Percentiles rank a stretch among this genome's conserved stretches.
phyloP scores from a whole-genome alignment of 192 early-diverging fungal species.

The Spizellomyces sp. region DNA sequence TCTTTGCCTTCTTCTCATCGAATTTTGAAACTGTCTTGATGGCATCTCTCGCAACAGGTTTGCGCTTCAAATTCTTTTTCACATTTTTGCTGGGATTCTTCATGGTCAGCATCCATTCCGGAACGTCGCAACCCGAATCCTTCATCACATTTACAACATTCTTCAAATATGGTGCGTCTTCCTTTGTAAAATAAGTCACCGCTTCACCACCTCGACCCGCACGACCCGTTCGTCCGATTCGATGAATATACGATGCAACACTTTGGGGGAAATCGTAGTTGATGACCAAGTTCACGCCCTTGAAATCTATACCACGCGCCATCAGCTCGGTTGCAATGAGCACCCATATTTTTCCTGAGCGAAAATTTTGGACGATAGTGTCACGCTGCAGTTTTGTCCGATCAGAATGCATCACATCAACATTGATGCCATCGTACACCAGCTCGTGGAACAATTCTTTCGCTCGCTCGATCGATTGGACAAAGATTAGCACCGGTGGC shows the following conservation, averaged over 20 bases:
- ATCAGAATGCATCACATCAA: constrained; percentile 97
- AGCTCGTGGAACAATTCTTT: constrained; percentile 96
- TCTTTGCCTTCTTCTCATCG: constrained; percentile 68
- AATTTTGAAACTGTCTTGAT: constrained; percentile 81
- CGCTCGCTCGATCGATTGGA: constrained; percentile 96
- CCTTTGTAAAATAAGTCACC: constrained; percentile 93
- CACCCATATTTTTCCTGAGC: constrained; percentile 89
- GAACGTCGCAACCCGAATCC: constrained; percentile 91
- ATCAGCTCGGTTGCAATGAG: constrained; percentile 96
- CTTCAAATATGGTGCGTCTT: constrained; percentile 86
- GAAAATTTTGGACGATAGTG: constrained; percentile 84
- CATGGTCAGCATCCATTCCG: constrained; percentile 96
- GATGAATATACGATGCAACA: constrained; percentile 91
- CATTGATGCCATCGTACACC: constrained; percentile 96
- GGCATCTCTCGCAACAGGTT: constrained; percentile 68
- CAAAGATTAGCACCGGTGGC: constrained; percentile 94
- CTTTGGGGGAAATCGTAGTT: constrained; percentile 98
- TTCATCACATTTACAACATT: constrained; percentile 97
- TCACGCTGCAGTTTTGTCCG: constrained; percentile 93
- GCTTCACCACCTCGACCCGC: constrained; percentile 89
- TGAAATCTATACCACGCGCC: constrained; percentile 99
- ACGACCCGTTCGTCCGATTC: constrained; percentile 98
- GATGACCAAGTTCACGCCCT: constrained; percentile 94
- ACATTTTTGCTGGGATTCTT: constrained; percentile 64
- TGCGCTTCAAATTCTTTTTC: constrained; percentile 65